These are phyloP conservation scores for Fusarium sp. DNA, from an alignment of 2,329 filamentous ascomycete genomes.

Conservation along the genomic window DNA sequence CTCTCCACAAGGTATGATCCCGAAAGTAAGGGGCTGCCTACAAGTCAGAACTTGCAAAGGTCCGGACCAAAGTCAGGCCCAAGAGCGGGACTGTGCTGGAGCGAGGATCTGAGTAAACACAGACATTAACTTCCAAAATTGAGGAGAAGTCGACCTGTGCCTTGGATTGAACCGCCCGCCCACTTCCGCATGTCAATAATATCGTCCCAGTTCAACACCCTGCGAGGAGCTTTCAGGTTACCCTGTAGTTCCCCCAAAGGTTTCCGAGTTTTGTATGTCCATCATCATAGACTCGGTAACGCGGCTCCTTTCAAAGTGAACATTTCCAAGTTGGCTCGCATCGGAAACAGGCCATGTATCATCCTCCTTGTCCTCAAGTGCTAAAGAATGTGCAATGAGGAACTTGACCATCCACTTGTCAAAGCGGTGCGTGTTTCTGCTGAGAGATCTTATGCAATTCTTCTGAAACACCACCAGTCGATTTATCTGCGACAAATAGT, in stretches of 20 bases:
- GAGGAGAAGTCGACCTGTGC: neutral
- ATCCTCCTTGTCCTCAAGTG: conserved; percentile 50
- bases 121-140: neutral
- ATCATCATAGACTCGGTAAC: conserved; percentile 40
- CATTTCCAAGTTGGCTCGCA: neutral
- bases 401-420: conserved; percentile 64
- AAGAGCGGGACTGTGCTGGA: neutral
- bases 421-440: conserved; percentile 50
- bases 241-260: neutral
- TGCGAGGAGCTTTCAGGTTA: neutral
- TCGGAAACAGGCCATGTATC: conserved; percentile 16
- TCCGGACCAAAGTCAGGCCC: neutral
- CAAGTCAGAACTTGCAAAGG: neutral
- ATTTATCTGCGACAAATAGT: conserved; percentile 41
- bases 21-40: neutral
- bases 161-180: neutral
- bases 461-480: conserved; percentile 50
- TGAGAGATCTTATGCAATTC: conserved; percentile 45
- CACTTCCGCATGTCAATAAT: neutral
- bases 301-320: conserved; percentile 33
- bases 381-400: conserved; percentile 48
- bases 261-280: conserved; percentile 28
- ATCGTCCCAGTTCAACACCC: neutral
- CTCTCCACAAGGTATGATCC: neutral
- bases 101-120: neutral